Conservation (phyloP, 768 basidiomycete species). For the Trametes cinnabarina region DNA sequence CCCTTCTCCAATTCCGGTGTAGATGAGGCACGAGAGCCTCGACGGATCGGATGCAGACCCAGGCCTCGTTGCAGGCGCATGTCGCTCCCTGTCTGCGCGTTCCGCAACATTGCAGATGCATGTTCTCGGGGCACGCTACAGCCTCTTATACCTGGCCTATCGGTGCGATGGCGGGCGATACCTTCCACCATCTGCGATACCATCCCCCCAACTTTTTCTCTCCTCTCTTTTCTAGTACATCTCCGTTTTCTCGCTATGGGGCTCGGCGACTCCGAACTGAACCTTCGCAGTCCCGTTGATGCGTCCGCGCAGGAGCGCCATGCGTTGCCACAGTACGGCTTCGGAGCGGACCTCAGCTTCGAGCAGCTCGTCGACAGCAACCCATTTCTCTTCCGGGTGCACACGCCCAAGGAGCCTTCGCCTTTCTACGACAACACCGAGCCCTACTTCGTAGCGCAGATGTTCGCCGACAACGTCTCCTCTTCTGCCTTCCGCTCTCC, state of each 20-base stretch:
- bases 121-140: slow-evolving; percentile 6
- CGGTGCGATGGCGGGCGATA: slow-evolving; percentile 11
- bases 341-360: slow-evolving; percentile 62
- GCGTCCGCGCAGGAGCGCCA: slow-evolving; percentile 19
- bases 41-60: slow-evolving; percentile 14
- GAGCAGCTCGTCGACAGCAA: slow-evolving; percentile 59
- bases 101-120: slow-evolving; percentile 18
- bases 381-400: slow-evolving; percentile 76
- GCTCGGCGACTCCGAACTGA: slow-evolving; percentile 6
- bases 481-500: slow-evolving; percentile 24
- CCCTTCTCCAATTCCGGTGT: background rate
- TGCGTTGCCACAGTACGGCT: slow-evolving; percentile 69
- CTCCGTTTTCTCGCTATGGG: slow-evolving; percentile 7
- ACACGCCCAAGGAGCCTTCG: slow-evolving; percentile 66
- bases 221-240: background rate
- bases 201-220: background rate
- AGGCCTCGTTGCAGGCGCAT: slow-evolving; percentile 19
- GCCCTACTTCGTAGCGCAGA: slow-evolving; percentile 67
- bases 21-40: slow-evolving; percentile 11
- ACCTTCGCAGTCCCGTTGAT: slow-evolving; percentile 8
- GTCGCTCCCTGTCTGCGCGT: slow-evolving; percentile 1
- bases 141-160: slow-evolving; percentile 10
- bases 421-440: slow-evolving; percentile 52
- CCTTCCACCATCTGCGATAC: slow-evolving; percentile 18
- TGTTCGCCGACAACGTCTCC: slow-evolving; percentile 46